phyloP scores from a whole-genome alignment of 2,329 filamentous ascomycete species.

The Trichoderma guizhouense region DNA sequence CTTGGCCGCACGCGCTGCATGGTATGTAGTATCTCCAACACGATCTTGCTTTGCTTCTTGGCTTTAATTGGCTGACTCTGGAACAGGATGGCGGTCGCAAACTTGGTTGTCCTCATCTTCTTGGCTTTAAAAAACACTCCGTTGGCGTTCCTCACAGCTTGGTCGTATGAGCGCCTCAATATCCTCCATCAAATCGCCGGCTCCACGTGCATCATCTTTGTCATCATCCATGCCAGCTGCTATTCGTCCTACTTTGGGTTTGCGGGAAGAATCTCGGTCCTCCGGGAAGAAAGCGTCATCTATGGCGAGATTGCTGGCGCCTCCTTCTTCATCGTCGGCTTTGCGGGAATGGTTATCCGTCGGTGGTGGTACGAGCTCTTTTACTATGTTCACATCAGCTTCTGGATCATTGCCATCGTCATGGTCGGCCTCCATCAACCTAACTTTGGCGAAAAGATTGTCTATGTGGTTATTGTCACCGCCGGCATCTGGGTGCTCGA shows the following conservation, averaged over 20 bases:
- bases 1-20: slow-evolving; percentile 38
- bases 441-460: slow-evolving; percentile 38
- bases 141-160: slow-evolving; percentile 48
- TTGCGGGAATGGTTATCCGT: slow-evolving; percentile 43
- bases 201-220: slow-evolving; percentile 44
- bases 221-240: slow-evolving; percentile 44
- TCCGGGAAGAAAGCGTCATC: slow-evolving; percentile 40
- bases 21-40: slow-evolving; percentile 28
- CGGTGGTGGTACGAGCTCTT: slow-evolving; percentile 54
- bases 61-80: not conserved
- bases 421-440: slow-evolving; percentile 52
- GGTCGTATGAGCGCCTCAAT: slow-evolving; percentile 59
- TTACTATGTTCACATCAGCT: slow-evolving; percentile 49
- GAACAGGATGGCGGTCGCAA: slow-evolving; percentile 40
- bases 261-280: slow-evolving; percentile 26
- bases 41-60: not conserved
- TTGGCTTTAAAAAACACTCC: slow-evolving; percentile 58
- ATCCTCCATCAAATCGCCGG: slow-evolving; percentile 54
- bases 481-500: slow-evolving; percentile 50
- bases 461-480: slow-evolving; percentile 42
- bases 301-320: slow-evolving; percentile 48
- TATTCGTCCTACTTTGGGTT: slow-evolving; percentile 42
- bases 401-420: slow-evolving; percentile 48
- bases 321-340: slow-evolving; percentile 43
- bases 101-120: slow-evolving; percentile 51